Percentiles rank a stretch among this genome's conserved stretches.
These are phyloP conservation scores for Penicillium maclennaniae DNA, from an alignment of 495 filamentous ascomycete species.

Conservation along the genomic window DNA sequence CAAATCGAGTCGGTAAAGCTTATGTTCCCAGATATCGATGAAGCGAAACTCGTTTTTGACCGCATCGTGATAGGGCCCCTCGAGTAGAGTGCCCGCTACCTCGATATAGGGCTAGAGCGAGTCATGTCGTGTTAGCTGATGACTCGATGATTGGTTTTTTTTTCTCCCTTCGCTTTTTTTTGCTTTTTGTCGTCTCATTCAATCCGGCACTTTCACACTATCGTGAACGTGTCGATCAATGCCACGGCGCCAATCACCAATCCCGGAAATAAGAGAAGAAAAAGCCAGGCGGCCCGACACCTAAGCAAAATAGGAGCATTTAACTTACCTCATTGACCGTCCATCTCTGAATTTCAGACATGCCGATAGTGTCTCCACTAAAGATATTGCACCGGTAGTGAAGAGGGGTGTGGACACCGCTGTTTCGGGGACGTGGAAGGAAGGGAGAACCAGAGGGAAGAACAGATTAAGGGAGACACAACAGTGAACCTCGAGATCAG, in stretches of 20 bases:
- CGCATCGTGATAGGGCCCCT: conserved; percentile 77
- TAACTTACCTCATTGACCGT: conserved; percentile 40
- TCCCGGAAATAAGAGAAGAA: conserved; percentile 7
- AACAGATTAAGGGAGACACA: background rate
- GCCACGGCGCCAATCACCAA: conserved; percentile 3
- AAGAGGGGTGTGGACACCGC: conserved; percentile 6
- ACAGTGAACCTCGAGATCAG: background rate
- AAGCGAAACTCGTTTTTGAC: conserved; percentile 72
- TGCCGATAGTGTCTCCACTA: conserved; percentile 20
- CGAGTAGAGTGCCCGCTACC: conserved; percentile 69
- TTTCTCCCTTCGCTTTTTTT: conserved; percentile 1
- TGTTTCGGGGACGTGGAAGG: background rate
- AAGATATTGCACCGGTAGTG: background rate
- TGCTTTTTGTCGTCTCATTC: background rate
- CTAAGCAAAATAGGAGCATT: conserved; percentile 4
- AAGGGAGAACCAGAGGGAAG: background rate
- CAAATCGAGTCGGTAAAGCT: conserved; percentile 72
- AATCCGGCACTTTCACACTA: background rate
- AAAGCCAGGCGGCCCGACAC: conserved; percentile 1
- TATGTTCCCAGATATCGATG: conserved; percentile 80
- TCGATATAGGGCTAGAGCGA: conserved; percentile 65
- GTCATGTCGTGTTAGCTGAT: conserved; percentile 2
- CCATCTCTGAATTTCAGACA: conserved; percentile 40
- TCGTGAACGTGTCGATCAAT: background rate
- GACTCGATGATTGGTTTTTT: conserved; percentile 14